phyloP scores from a whole-genome alignment of 2,329 filamentous ascomycete species.

The Knoxdaviesia capensis region DNA sequence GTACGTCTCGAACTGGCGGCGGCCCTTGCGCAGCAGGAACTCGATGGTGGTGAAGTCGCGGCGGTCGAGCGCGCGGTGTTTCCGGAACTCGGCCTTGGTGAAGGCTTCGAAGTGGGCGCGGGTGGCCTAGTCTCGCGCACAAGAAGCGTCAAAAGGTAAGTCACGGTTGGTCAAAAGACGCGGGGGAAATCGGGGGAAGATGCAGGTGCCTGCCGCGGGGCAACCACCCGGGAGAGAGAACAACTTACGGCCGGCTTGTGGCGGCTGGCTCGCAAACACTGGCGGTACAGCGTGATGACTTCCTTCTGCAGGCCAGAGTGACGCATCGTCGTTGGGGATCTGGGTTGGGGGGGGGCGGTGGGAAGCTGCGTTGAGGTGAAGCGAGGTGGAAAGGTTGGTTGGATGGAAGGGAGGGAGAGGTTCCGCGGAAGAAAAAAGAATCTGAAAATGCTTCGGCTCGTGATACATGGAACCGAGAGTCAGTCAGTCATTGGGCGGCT shows the following conservation, averaged over 20 bases:
- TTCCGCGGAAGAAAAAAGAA: too few relatives aligned
- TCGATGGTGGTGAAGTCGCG: slow-evolving; percentile 77
- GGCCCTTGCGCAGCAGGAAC: slow-evolving; percentile 64
- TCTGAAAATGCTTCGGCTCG: too few relatives aligned
- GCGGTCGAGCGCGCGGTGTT: slow-evolving; percentile 48
- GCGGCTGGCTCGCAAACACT: slow-evolving; percentile 62
- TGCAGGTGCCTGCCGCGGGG: too few relatives aligned
- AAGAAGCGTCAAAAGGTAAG: slow-evolving; percentile 46
- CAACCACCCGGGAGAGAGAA: too few relatives aligned
- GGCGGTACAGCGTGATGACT: slow-evolving; percentile 68
- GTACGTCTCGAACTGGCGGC: slow-evolving; percentile 64
- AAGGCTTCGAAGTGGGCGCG: slow-evolving; percentile 42
- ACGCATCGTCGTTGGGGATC: slow-evolving; percentile 12
- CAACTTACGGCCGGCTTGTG: slow-evolving; percentile 52
- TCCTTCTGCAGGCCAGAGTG: slow-evolving; percentile 81
- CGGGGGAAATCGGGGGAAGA: slow-evolving; percentile 72
- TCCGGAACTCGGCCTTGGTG: slow-evolving; percentile 55
- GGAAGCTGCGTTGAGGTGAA: too few relatives aligned
- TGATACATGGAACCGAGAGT: too few relatives aligned
- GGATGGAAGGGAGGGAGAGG: too few relatives aligned
- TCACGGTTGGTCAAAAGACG: slow-evolving; percentile 65
- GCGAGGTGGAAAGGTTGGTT: too few relatives aligned
- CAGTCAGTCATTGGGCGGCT: too few relatives aligned
- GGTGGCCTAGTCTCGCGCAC: slow-evolving; percentile 20
- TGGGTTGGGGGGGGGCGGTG: too few relatives aligned